Evolutionary conservation across 306 rosid genomes (phyloP), one percentile per base, ranked within the genome.

Genomic region (Fragaria ananassa): DNA sequence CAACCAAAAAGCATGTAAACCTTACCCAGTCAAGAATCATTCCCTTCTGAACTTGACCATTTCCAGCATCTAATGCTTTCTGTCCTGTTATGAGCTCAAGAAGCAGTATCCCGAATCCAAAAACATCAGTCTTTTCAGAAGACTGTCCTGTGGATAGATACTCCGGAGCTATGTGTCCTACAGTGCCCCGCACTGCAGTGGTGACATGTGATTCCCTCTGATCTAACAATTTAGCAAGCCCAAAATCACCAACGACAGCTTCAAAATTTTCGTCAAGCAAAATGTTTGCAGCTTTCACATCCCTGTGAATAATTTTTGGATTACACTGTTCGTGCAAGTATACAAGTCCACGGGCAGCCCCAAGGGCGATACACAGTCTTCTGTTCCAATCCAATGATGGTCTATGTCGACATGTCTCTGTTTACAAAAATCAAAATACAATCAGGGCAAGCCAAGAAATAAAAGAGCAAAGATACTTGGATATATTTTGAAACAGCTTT

Each of bases 171-270:
- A 95, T 90, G 84, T 95, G 97, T 49, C 97, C 99, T 41, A 92
- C 92, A 0, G 99, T 95, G 25, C 99, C 99, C 6, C 97, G 88
- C 58, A 92, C 99, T 41, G 99, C 97, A 50, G 99, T 95, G 45
- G 99, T 95, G 70, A 95, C 97, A 73, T 95, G 99, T 6, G 99
- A 95, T 83, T 92, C 99, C 83, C 93, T 90, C 83, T 86, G 87
- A 85, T 95, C 99, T 70, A 95, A 87, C 76, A 95, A 89, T 89
- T 95, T 95, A 17, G 97, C 99, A 42, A 95, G 97, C 76, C 99
- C 97, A 35, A 95, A 95, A 88, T 95, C 99, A 75, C 99, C 99
- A 25, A 92, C 99, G 79, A 95, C 91, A 5, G 97, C 97, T 88
- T 95, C 97, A 85, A 89, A 92, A 78, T 95, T 85, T 85, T 87